Conservation (phyloP, 192 early-diverging fungal species). For the Ambispora gerdemannii region DNA sequence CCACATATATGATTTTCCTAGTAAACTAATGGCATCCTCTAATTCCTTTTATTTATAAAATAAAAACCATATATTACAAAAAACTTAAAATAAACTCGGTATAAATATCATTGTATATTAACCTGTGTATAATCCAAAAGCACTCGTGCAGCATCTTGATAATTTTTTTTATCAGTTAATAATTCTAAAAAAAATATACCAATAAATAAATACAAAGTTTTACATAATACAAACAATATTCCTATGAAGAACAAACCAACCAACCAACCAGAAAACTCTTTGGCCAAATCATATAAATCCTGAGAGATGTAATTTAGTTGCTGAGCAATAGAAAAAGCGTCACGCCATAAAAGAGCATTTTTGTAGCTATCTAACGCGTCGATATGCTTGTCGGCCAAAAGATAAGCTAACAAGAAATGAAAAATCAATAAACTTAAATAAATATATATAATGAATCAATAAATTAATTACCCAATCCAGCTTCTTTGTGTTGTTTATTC, state of each 20-base stretch:
- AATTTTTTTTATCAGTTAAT: conserved; percentile 58
- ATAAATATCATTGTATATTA: not conserved
- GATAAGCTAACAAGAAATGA: conserved; percentile 47
- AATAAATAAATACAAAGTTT: conserved; percentile 30
- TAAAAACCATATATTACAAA: conserved; percentile 29
- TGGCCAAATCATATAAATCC: conserved; percentile 50
- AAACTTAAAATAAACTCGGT: not conserved
- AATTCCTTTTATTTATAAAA: no score
- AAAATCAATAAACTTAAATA: conserved; percentile 16
- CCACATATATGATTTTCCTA: conserved; percentile 75
- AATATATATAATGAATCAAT: not conserved
- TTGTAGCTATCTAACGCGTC: conserved; percentile 60
- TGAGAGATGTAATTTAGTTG: conserved; percentile 46
- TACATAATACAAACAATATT: not conserved
- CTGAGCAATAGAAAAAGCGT: conserved; percentile 62
- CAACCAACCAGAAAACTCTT: conserved; percentile 51
- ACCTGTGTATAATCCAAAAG: conserved; percentile 67
- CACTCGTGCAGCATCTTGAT: conserved; percentile 63
- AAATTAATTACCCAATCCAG: conserved; percentile 52
- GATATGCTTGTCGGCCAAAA: conserved; percentile 52
- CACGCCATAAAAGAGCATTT: conserved; percentile 60
- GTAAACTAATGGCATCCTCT: conserved; percentile 62
- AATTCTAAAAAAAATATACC: conserved; percentile 37
- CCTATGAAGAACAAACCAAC: not conserved
- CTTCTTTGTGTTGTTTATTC: conserved; percentile 59